A percentile compares a stretch with the other conserved stretches of the same genome.
Conservation (phyloP, 179 eudicot species). For the Gypsophila paniculata region DNA sequence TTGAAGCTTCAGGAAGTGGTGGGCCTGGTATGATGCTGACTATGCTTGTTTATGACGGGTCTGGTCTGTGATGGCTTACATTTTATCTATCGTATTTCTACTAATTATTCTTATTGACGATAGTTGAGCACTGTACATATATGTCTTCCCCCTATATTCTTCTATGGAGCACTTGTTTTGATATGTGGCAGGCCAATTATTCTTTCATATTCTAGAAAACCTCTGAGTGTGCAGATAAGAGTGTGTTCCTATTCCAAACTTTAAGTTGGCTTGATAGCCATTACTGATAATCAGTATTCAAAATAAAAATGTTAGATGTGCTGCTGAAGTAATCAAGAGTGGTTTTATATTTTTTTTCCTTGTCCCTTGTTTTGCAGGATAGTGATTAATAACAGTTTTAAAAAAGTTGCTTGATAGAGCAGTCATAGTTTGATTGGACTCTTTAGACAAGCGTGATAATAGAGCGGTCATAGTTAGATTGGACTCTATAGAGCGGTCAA, state of each 20-base stretch:
- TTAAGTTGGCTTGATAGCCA: slow-evolving; percentile 7
- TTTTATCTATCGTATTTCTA: neutral
- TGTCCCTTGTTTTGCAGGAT: neutral
- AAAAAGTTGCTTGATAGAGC: neutral
- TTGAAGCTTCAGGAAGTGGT: slow-evolving; percentile 92
- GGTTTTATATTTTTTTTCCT: neutral
- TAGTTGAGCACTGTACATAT: neutral
- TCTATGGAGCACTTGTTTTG: neutral
- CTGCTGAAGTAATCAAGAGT: neutral
- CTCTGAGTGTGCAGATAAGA: neutral
- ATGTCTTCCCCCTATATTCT: neutral
- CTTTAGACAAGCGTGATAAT: neutral
- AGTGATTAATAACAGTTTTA: neutral
- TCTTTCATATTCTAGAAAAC: neutral
- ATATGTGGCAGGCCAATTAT: neutral
- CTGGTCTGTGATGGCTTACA: neutral
- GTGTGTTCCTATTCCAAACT: neutral
- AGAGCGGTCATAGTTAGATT: slow-evolving; percentile 1
- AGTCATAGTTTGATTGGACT: neutral
- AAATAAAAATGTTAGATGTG: slow-evolving; percentile 1
- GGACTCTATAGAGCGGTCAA: neutral
- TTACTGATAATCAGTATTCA: neutral
- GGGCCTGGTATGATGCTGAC: slow-evolving; percentile 63
- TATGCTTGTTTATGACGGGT: neutral
- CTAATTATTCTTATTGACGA: neutral